These are phyloP conservation scores for Phytopythium oedochilum DNA, from an alignment of 352 stramenopile genomes.

Conservation along the genomic window DNA sequence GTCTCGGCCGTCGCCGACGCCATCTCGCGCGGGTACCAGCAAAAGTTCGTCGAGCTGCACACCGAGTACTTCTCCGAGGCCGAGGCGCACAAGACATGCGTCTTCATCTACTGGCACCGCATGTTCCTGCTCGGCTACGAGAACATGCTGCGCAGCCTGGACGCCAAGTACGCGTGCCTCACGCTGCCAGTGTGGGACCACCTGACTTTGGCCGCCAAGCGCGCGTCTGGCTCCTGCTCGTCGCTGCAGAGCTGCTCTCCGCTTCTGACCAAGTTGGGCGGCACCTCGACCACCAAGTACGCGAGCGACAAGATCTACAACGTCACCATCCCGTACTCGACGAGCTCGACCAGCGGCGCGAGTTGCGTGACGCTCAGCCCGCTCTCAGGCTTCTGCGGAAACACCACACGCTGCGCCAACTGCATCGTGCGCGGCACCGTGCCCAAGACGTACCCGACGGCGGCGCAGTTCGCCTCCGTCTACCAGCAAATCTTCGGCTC, in stretches of 20 bases:
- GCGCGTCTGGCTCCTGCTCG: conserved; percentile 17
- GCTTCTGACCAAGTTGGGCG: conserved; percentile 30
- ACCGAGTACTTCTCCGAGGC: conserved; percentile 33
- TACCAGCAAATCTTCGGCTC: conserved; percentile 41
- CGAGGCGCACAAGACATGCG: conserved; percentile 47
- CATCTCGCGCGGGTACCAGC: conserved; percentile 36
- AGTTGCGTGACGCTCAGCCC: conserved; percentile 23
- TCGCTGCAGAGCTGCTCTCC: conserved; percentile 29
- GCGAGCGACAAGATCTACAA: conserved; percentile 13
- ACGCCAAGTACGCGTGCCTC: conserved; percentile 34
- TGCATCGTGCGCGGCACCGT: conserved; percentile 25
- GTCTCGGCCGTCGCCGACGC: conserved; percentile 25
- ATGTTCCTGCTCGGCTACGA: conserved; percentile 58
- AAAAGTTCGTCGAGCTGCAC: conserved; percentile 62
- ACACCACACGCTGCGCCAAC: conserved; percentile 21
- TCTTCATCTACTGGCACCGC: conserved; percentile 79
- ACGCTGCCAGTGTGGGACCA: conserved; percentile 65
- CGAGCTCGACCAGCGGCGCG: conserved; percentile 8
- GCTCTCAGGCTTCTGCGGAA: conserved; percentile 44
- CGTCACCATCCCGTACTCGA: conserved; percentile 21
- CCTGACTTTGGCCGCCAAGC: conserved; percentile 18
- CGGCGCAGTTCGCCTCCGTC: conserved; percentile 33
- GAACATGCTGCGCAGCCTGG: conserved; percentile 64
- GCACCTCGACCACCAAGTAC: conserved; percentile 8
- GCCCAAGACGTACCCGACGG: conserved; percentile 18